A percentile compares a stretch with the other conserved stretches of the same genome.
phyloP scores from a whole-genome alignment of 2,329 filamentous ascomycete species.

The Hymenoscyphus fructigenus region DNA sequence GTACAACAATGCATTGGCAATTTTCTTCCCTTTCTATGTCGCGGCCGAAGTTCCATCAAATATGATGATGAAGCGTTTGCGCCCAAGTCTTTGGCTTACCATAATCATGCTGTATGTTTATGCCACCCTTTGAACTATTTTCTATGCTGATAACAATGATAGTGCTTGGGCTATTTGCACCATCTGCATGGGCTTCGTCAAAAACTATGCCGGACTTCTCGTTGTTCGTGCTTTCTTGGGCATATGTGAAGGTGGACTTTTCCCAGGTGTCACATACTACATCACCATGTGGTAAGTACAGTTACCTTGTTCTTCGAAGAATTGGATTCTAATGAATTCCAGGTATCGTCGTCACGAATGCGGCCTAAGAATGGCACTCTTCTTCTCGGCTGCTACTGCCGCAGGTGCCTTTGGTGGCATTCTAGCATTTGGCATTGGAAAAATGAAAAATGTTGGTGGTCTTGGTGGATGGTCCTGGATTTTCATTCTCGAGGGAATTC shows the following conservation, averaged over 20 bases:
- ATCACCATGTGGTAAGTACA: slow-evolving; percentile 53
- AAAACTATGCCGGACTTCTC: slow-evolving; percentile 53
- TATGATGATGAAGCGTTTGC: slow-evolving; percentile 40
- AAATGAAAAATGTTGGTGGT: slow-evolving; percentile 56
- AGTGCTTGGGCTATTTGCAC: slow-evolving; percentile 63
- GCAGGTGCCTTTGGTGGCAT: slow-evolving; percentile 55
- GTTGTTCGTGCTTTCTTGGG: slow-evolving; percentile 52
- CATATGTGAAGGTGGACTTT: slow-evolving; percentile 54
- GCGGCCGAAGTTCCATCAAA: slow-evolving; percentile 36
- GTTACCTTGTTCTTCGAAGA: not conserved
- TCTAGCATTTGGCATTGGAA: slow-evolving; percentile 52
- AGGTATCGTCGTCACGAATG: slow-evolving; percentile 52
- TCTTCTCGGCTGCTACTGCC: slow-evolving; percentile 55
- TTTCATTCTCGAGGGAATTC: slow-evolving; percentile 68
- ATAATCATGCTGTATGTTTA: slow-evolving; percentile 53
- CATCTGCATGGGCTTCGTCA: slow-evolving; percentile 65
- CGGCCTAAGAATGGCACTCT: slow-evolving; percentile 60
- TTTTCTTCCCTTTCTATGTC: slow-evolving; percentile 35
- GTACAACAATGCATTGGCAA: slow-evolving; percentile 36
- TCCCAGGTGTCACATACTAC: slow-evolving; percentile 60
- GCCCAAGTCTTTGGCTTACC: slow-evolving; percentile 60
- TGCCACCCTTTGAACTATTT: not conserved
- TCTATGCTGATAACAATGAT: not conserved
- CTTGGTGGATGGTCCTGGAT: slow-evolving; percentile 74
- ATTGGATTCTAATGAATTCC: slow-evolving; percentile 37